A percentile compares a stretch with the other conserved stretches of the same genome.
Conservation (phyloP, 257 asterid species). For the Solanum tarapatanum region DNA sequence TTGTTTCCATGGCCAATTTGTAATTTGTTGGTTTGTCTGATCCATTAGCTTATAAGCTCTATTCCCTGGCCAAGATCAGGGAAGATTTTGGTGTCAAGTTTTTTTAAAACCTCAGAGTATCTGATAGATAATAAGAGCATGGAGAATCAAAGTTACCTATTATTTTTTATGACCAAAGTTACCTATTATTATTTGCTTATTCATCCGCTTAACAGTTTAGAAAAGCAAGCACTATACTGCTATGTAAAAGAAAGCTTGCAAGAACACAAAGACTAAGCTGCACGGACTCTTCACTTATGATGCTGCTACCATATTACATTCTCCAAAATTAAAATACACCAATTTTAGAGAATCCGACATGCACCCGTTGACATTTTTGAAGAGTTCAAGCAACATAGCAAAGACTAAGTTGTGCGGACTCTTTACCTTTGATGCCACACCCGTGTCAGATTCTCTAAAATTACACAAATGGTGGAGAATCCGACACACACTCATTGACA, state of each 20-base stretch:
- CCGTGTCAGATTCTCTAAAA: background rate
- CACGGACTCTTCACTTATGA: rapidly evolving
- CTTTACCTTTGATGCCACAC: background rate
- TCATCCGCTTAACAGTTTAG: background rate
- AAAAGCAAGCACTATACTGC: background rate
- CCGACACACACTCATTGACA: background rate
- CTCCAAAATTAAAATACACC: background rate
- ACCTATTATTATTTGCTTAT: background rate
- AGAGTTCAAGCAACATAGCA: background rate
- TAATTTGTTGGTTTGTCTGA: too few species aligned
- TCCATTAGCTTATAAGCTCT: too few species aligned
- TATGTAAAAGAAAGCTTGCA: background rate
- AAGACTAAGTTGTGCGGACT: background rate
- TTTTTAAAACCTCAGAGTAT: background rate
- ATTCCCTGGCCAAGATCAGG: too few species aligned
- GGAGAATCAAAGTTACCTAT: background rate
- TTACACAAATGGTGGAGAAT: background rate
- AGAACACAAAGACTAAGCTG: background rate
- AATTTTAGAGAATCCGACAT: background rate
- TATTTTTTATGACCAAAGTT: background rate
- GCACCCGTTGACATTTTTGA: background rate
- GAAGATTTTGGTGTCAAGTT: background rate
- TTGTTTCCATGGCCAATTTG: too few species aligned
- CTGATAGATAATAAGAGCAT: background rate
- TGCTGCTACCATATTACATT: background rate